Evolutionary conservation across 2,329 filamentous ascomycete genomes (phyloP), one percentile per base, ranked within the genome.

Genomic region (Parastagonospora nodorum): DNA sequence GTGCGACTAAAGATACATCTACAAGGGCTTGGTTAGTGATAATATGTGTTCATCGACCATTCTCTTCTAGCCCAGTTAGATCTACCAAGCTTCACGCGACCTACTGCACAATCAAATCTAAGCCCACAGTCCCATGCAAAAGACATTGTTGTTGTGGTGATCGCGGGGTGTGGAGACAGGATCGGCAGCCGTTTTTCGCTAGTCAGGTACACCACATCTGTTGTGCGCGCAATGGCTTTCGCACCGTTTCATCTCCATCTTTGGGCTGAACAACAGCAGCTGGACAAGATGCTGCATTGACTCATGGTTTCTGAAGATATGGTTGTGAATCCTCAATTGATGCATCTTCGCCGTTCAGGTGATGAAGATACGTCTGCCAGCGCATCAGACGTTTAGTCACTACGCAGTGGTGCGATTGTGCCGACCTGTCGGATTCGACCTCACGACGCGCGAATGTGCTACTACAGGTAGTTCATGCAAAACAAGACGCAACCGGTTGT

Each of bases 391-490:
- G 27, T 28, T 14, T 33, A 29, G 7, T 28, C n/a, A 24, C 19
- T 24, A 5, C 16, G 24, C 14, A 8, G 16, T 9, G 9, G 35
- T 46, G 29, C n/a, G 16, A 33, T 30, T 14, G 12, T 12, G 8
- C 41, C 32, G 45, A 50, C 44, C 38, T 43, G 38, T 45, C 29
- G 47, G 42, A 29, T 31, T 43, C 15, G 50, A 52, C 31, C 42
- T 32, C 38, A 30, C 46, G 50, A 45, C 36, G 46, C 48, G 50
- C 42, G 36, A 41, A n/a, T 44, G 57, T 60, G 50, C 41, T 57
- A 64, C 64, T 50, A 50, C 61, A 65, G 53, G 36, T 37, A 55
- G 52, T 15, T 37, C 30, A 58, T 62, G 61, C 63, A 63, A 44
- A 52, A 53, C 37, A 46, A 46, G 19, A 45, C 48, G 38, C 27